Evolutionary conservation across 805 yeast genomes (phyloP).

Genomic region (Hanseniaspora taiwanica): DNA sequence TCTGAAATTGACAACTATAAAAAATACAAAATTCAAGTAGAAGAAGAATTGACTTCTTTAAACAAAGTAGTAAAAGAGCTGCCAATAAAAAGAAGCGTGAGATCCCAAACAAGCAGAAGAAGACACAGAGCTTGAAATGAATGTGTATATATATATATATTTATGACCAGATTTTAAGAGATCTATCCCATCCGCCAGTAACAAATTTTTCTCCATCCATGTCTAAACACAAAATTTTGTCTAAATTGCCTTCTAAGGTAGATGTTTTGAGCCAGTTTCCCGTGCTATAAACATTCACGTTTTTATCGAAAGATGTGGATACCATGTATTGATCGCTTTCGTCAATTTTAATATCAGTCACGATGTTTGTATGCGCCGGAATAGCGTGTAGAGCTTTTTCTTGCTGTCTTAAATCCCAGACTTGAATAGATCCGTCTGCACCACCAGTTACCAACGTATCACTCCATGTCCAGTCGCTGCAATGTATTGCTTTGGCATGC

Average conservation of each 20-base stretch:
- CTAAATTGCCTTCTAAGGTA: constrained; percentile 44
- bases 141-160: constrained; percentile 3
- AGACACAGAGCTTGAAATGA: background rate
- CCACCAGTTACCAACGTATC: constrained; percentile 73
- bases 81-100: background rate
- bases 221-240: constrained; percentile 64
- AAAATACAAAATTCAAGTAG: background rate
- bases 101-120: background rate
- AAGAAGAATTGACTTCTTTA: background rate
- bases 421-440: constrained; percentile 63
- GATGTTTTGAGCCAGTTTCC: constrained; percentile 56
- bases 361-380: constrained; percentile 62
- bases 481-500: constrained; percentile 61
- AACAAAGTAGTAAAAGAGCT: background rate
- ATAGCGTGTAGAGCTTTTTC: constrained; percentile 30
- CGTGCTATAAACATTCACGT: constrained; percentile 46
- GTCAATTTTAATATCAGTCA: constrained; percentile 51
- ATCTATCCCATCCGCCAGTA: constrained; percentile 76
- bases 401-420: constrained; percentile 73
- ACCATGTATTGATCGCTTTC: constrained; percentile 36
- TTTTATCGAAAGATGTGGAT: constrained; percentile 61
- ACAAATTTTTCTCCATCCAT: constrained; percentile 31
- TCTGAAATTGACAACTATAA: background rate
- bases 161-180: constrained; percentile 48
- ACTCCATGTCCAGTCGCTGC: constrained; percentile 54